Evolutionary conservation across 495 filamentous ascomycete species (phyloP).

Genomic region (Xylaria castorea): DNA sequence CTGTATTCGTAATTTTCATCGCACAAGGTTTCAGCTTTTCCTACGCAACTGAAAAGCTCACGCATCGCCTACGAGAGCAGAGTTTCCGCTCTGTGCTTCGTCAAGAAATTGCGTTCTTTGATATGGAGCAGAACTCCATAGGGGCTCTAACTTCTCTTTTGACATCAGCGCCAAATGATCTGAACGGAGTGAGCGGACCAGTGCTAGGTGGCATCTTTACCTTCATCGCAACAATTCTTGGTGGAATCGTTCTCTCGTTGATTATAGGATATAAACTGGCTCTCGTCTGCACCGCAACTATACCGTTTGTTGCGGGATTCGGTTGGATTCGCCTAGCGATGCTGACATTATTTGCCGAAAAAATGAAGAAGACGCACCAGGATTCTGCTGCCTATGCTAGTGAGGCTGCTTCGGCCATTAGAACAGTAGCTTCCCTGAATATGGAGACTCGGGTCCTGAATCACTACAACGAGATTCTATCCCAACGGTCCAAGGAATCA

Average conservation of each 20-base stretch:
- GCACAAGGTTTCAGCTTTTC: background rate
- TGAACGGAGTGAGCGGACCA: conserved; percentile 81
- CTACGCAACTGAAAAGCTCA: background rate
- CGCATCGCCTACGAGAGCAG: background rate
- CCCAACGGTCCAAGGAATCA: background rate
- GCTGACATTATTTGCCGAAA: conserved; percentile 73
- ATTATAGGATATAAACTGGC: conserved; percentile 89
- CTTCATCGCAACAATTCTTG: conserved; percentile 73
- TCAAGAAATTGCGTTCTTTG: conserved; percentile 90
- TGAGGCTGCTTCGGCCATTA: conserved; percentile 87
- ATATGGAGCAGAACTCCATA: conserved; percentile 79
- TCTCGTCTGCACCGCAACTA: conserved; percentile 80
- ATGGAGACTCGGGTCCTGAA: conserved; percentile 65
- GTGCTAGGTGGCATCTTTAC: conserved; percentile 82
- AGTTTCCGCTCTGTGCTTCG: conserved; percentile 39
- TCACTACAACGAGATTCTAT: conserved; percentile 65
- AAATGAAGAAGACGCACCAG: conserved; percentile 76
- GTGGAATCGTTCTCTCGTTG: conserved; percentile 69
- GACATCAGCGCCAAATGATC: conserved; percentile 78
- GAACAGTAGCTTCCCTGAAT: conserved; percentile 81
- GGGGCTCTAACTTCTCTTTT: conserved; percentile 84
- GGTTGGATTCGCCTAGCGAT: conserved; percentile 81
- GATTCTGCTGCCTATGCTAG: conserved; percentile 82
- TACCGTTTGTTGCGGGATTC: conserved; percentile 81
- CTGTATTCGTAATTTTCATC: conserved; percentile 1